Conservation (phyloP, 306 rosid species). For the Lathyrus aphaca region DNA sequence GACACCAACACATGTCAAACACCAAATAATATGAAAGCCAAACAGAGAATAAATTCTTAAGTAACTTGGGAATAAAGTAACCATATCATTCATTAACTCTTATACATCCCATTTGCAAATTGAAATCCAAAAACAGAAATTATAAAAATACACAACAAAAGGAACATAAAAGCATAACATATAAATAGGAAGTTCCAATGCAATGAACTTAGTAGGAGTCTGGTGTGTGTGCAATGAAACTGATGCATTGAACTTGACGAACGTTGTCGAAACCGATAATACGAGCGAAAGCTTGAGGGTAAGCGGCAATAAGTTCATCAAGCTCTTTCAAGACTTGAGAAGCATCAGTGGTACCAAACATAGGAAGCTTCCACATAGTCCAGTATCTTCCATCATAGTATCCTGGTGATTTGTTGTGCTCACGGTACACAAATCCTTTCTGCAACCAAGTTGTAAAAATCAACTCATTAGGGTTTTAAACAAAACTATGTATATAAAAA, state of each 20-base stretch:
- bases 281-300: constrained; percentile 42
- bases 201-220: no score
- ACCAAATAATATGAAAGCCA: not conserved
- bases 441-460: constrained; percentile 7
- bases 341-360: constrained; percentile 72
- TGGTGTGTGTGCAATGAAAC: no score
- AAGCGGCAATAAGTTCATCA: constrained; percentile 45
- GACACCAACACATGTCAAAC: not conserved
- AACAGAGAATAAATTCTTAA: not conserved
- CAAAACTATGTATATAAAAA: no score
- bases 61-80: not conserved
- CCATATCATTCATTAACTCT: constrained; percentile 35
- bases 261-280: no score
- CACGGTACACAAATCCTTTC: constrained; percentile 60
- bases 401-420: constrained; percentile 60
- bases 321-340: constrained; percentile 58
- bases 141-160: not conserved
- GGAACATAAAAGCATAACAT: not conserved
- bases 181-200: not conserved
- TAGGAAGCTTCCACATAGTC: constrained; percentile 92
- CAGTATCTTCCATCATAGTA: constrained; percentile 81
- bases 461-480: no score
- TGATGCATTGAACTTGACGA: no score
- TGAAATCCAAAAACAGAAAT: constrained; percentile 1
- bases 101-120: not conserved